A percentile compares a stretch with the other conserved stretches of the same genome.
These are phyloP conservation scores for Sarocladium kiliense DNA, from an alignment of 2,329 filamentous ascomycete genomes.

Conservation along the genomic window DNA sequence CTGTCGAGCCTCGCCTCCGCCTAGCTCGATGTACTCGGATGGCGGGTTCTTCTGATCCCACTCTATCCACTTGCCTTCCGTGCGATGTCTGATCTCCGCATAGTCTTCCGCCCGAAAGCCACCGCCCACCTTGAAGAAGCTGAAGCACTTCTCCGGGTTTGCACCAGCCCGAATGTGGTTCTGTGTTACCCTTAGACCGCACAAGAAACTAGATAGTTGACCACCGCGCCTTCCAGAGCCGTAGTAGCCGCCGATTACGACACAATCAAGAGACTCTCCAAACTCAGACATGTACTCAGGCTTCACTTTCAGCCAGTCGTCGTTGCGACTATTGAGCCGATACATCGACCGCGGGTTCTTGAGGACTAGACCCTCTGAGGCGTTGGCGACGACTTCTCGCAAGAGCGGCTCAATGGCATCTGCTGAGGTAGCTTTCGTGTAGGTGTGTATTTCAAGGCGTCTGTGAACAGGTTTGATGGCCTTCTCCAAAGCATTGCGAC, in stretches of 20 bases:
- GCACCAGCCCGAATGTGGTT: slow-evolving; percentile 55
- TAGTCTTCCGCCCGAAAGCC: slow-evolving; percentile 86
- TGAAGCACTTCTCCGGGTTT: slow-evolving; percentile 72
- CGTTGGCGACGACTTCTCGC: slow-evolving; percentile 76
- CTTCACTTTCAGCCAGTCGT: slow-evolving; percentile 98
- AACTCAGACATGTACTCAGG: slow-evolving; percentile 98
- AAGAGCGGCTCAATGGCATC: slow-evolving; percentile 75
- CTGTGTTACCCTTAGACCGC: slow-evolving; percentile 73
- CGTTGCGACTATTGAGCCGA: slow-evolving; percentile 80
- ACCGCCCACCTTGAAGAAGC: slow-evolving; percentile 98
- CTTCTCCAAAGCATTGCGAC: slow-evolving; percentile 67
- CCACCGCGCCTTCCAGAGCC: slow-evolving; percentile 84
- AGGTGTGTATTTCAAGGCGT: slow-evolving; percentile 77
- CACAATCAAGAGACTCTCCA: slow-evolving; percentile 84
- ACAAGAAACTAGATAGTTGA: slow-evolving; percentile 79
- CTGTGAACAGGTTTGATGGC: slow-evolving; percentile 66
- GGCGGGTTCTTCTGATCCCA: slow-evolving; percentile 80
- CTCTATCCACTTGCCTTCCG: slow-evolving; percentile 84
- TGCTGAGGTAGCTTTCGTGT: slow-evolving; percentile 59
- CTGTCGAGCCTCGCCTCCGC: slow-evolving; percentile 64
- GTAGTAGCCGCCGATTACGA: slow-evolving; percentile 89
- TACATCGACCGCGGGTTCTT: slow-evolving; percentile 92
- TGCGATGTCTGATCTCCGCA: slow-evolving; percentile 72
- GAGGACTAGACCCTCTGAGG: slow-evolving; percentile 84
- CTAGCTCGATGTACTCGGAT: slow-evolving; percentile 72